Base-by-base conservation (phyloP, 352 stramenopile species). In the Globisporangium ultimum region DNA sequence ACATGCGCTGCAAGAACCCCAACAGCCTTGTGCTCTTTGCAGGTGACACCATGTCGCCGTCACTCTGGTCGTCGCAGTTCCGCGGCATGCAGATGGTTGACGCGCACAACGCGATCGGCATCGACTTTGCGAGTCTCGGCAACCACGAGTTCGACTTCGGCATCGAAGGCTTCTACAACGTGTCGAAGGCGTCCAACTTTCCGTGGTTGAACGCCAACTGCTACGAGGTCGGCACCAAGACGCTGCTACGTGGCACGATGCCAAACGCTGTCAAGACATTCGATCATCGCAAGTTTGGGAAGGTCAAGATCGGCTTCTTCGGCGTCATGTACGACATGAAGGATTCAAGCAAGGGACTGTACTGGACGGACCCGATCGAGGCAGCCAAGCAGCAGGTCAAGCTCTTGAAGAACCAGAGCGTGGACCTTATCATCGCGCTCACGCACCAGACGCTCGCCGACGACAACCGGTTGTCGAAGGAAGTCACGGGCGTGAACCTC, bases 101-200 rank as follows among this genome's bases (percentile, higher is more conserved):
- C 41, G 80, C 83, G 2, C 80, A 92, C 68, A 90, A 88, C 28
- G 78, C 78, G 3, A 82, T 92, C 56, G 80, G 78, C 14, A 64
- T 90, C 24, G 83, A 92, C 68, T 89, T 74, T 55, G 83, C 80
- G 17, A 80, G 74, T n/a, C 62, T 92, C 12, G 82, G 82, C 20
- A 90, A 92, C 74, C 80, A 90, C 67, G 82, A 92, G 58, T 92
- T 90, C 49, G 82, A 92, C 55, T 92, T 87, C 55, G 82, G 82
- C 17, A 67, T 92, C 43, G 82, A 92, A 10, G 83, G 70, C 42
- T 90, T 92, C 56, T 58, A 82, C 36, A 92, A 92, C 62, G 82
- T 90, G 22, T 76, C 76, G 38, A 36, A 40, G 14, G 67, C 69
- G 14, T 77, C 72, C 60, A 76, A 83, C 47, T 92, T 92, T 50